A percentile compares a stretch with the other conserved stretches of the same genome.
phyloP scores from a whole-genome alignment of 805 yeast genomes.

The Spencermartinsiella europaea region DNA sequence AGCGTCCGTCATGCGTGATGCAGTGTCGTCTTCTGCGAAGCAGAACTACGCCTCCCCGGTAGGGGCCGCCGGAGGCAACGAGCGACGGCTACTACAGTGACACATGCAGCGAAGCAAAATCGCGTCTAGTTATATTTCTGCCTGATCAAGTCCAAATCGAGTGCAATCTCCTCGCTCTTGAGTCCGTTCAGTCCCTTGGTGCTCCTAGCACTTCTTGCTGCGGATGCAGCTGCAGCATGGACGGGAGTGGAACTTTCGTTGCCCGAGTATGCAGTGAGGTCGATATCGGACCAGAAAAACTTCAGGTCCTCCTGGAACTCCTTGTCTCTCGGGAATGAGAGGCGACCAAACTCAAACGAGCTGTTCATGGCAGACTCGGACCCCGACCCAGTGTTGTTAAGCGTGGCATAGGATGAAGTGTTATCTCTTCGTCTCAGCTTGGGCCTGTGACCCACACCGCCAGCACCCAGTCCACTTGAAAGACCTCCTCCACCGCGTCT shows the following conservation, averaged over 20 bases:
- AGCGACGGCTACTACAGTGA: too few species aligned
- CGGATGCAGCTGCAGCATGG: neutral
- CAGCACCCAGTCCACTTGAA: neutral
- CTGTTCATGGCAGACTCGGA: neutral
- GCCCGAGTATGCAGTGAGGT: conserved; percentile 3
- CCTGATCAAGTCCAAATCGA: conserved; percentile 5
- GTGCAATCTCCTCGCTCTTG: conserved; percentile 3
- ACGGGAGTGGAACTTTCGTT: conserved; percentile 3
- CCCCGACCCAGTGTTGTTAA: neutral
- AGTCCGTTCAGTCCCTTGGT: neutral
- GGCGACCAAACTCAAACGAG: neutral
- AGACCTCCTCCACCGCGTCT: neutral
- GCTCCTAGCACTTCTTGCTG: conserved; percentile 1
- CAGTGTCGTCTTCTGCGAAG: too few species aligned
- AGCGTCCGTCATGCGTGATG: too few species aligned
- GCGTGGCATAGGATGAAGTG: neutral
- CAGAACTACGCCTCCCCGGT: too few species aligned
- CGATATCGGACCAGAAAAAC: conserved; percentile 5
- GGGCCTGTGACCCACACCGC: neutral
- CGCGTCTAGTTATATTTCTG: too few species aligned
- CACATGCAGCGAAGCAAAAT: too few species aligned
- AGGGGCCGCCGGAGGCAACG: too few species aligned
- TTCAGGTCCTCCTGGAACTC: neutral
- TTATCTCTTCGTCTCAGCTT: conserved; percentile 2
- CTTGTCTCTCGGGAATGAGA: neutral